Conservation (phyloP, 768 basidiomycete species). For the Omphalotus guepiniiformis region DNA sequence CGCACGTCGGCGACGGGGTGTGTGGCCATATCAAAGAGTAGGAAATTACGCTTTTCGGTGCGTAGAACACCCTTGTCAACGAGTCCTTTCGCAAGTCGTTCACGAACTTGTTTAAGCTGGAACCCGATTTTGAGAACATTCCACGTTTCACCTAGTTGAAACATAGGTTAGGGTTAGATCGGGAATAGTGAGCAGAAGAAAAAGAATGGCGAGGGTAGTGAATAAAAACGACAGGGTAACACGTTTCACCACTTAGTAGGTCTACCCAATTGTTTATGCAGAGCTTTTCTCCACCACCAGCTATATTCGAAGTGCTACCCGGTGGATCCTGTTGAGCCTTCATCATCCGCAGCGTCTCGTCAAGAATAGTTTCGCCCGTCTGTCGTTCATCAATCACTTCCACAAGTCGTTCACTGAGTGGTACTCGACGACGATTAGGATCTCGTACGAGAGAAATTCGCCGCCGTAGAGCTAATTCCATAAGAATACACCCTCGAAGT, state of each 20-base stretch:
- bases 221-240: neutral
- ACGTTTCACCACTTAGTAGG: slow-evolving; percentile 82
- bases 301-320: neutral
- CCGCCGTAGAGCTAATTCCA: slow-evolving; percentile 93
- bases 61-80: slow-evolving; percentile 99
- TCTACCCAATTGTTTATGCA: slow-evolving; percentile 93
- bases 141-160: slow-evolving; percentile 87
- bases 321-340: slow-evolving; percentile 54
- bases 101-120: slow-evolving; percentile 97
- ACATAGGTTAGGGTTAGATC: too few relatives aligned
- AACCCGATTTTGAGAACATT: slow-evolving; percentile 99
- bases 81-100: slow-evolving; percentile 93
- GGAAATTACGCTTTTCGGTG: slow-evolving; percentile 97
- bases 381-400: slow-evolving; percentile 90
- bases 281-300: slow-evolving; percentile 31
- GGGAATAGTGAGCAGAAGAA: neutral
- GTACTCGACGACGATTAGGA: slow-evolving; percentile 65
- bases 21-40: slow-evolving; percentile 99
- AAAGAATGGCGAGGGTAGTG: neutral
- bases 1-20: slow-evolving; percentile 94
- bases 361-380: slow-evolving; percentile 94
- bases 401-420: slow-evolving; percentile 77
- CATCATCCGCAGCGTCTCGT: slow-evolving; percentile 96
- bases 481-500: slow-evolving; percentile 94
- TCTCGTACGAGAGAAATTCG: slow-evolving; percentile 91